phyloP scores from a whole-genome alignment of 352 stramenopile species.

The Globisporangium okanoganense region DNA sequence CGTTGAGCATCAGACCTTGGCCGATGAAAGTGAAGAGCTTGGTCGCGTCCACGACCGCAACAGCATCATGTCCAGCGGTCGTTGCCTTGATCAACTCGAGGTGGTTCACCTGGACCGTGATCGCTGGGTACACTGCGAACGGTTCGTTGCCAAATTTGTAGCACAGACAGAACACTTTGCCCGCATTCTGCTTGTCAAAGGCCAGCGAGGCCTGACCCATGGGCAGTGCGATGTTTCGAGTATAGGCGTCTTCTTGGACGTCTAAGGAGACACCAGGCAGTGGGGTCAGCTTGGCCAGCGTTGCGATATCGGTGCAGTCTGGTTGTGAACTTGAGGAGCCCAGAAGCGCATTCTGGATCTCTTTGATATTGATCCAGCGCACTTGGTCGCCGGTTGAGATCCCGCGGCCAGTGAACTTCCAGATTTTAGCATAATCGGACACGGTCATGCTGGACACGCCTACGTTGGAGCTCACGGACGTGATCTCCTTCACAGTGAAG shows the following conservation, averaged over 20 bases:
- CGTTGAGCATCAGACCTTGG: conserved; percentile 44
- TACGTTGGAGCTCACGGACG: conserved; percentile 22
- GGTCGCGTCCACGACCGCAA: conserved; percentile 43
- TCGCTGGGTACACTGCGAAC: conserved; percentile 40
- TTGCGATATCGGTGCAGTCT: conserved; percentile 37
- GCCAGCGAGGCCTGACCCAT: conserved; percentile 18
- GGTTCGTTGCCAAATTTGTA: conserved; percentile 72
- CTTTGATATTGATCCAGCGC: conserved; percentile 45
- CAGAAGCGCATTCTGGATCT: conserved; percentile 26
- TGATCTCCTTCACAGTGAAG: conserved; percentile 55
- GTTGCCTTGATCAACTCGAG: conserved; percentile 26
- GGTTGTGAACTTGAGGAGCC: conserved; percentile 7
- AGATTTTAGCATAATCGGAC: conserved; percentile 44
- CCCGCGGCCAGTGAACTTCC: conserved; percentile 41
- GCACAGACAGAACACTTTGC: conserved; percentile 56
- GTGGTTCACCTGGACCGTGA: conserved; percentile 48
- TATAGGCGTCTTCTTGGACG: conserved; percentile 41
- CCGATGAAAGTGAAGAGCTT: conserved; percentile 52
- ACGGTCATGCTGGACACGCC: conserved; percentile 42
- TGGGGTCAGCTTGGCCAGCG: conserved; percentile 30
- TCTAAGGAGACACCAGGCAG: conserved; percentile 11
- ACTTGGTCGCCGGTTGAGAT: conserved; percentile 40
- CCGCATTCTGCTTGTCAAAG: conserved; percentile 36
- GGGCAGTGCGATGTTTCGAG: conserved; percentile 22
- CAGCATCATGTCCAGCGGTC: conserved; percentile 24